Base-by-base conservation (phyloP, 2,329 filamentous ascomycete species). In the Ophiostoma pallidulum region DNA sequence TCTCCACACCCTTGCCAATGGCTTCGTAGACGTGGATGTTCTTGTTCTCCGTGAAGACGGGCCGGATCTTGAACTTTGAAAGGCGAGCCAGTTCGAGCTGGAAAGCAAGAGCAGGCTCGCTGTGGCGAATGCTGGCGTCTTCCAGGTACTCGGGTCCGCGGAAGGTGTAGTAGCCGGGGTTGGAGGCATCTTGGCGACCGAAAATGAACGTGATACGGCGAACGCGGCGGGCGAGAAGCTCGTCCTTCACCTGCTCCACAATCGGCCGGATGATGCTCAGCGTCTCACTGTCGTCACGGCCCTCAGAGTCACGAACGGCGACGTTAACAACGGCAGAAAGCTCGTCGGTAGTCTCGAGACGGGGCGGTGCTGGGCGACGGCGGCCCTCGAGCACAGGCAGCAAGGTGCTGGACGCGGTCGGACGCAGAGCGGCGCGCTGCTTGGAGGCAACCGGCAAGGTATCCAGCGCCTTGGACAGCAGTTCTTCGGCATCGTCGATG, bases 11-110 rank as follows among this genome's bases (percentile, higher is more conserved):
- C 74, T 96, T 98, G 62, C 92, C 92, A 59, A 94, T 73, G 56
- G 87, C 92, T 74, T 97, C 90, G 69, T 97, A 98, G 51, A 98
- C 90, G 73, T 98, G 92, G 56, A 98, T 96, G 69, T 94, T 97
- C 63, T 94, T 86, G 75, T 98, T 98, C 69, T 97, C 90, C 0
- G 92, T 97, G 71, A 98, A 98, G 44, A 98, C 89, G 2, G 92
- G 91, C 72, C 90, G 94, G 70, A 97, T 94, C 71, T 89, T 83
- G 79, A 98, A 98, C 72, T 96, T 97, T 61, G 85, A 86, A 26
- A 98, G 79, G 65, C 92, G 86, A 51, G 82, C 84, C 54, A 98
- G 82, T 69, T 98, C 92, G 64, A 97, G 86, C 74, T 98, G 92
- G 86, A 97, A 98, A 62, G 92, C 90, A 66, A 96, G 76, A 47